Conservation (phyloP, 257 asterid species). For the Coffea canephora region DNA sequence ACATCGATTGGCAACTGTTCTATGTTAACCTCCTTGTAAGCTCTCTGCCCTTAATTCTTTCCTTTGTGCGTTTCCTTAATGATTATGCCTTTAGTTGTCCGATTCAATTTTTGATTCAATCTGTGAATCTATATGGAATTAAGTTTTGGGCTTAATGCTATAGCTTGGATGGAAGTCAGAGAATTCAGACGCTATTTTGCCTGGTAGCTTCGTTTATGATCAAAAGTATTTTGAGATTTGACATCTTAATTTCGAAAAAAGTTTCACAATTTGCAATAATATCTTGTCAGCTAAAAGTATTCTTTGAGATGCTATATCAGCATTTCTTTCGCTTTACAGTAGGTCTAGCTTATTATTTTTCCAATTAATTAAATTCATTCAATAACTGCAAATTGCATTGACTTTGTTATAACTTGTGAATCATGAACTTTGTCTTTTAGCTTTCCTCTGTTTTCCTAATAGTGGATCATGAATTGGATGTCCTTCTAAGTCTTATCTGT, state of each 20-base stretch:
- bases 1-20: conserved; percentile 58
- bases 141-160: background rate
- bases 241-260: background rate
- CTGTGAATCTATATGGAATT: background rate
- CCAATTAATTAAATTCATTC: background rate
- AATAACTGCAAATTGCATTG: background rate
- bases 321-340: background rate
- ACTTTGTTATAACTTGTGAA: background rate
- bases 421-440: background rate
- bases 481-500: background rate
- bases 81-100: background rate
- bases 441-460: background rate
- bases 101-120: background rate
- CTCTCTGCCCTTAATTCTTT: conserved; percentile 19
- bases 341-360: background rate
- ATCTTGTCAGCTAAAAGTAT: background rate
- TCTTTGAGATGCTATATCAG: background rate
- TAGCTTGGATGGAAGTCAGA: background rate
- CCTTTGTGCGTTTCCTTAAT: background rate
- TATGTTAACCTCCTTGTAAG: conserved; percentile 62
- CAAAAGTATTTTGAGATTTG: background rate
- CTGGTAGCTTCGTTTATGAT: background rate
- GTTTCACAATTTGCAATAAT: background rate
- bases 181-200: background rate
- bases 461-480: background rate